Evolutionary conservation across 352 stramenopile genomes (phyloP).

Genomic region (Aphanomyces astaci): DNA sequence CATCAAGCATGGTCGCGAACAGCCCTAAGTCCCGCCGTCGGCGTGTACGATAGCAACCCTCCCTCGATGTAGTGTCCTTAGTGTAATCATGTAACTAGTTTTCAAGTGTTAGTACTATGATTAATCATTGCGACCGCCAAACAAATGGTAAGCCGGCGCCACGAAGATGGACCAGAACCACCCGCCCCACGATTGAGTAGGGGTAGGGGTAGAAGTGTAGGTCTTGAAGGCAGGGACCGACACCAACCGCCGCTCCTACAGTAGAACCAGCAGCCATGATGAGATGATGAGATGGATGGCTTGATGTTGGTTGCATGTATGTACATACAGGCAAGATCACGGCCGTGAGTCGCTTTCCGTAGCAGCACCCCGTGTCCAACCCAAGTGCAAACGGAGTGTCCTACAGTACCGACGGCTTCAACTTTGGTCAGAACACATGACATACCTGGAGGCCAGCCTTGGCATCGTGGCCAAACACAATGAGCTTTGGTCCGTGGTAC

Average conservation of each 20-base stretch:
- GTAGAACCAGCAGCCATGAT: too few species aligned
- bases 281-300: too few species aligned
- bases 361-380: constrained; percentile 88
- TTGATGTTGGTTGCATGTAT: too few species aligned
- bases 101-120: too few species aligned
- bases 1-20: constrained; percentile 81
- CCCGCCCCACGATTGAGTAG: not conserved
- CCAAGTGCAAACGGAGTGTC: constrained; percentile 83
- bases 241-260: constrained; percentile 14
- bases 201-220: too few species aligned
- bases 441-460: constrained; percentile 65
- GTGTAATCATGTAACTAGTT: too few species aligned
- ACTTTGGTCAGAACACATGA: not conserved
- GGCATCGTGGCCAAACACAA: constrained; percentile 91
- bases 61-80: too few species aligned
- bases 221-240: constrained; percentile 14
- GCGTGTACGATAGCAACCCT: too few species aligned
- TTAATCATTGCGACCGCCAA: too few species aligned
- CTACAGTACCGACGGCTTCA: constrained; percentile 27
- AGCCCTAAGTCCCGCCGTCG: too few species aligned
- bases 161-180: not conserved
- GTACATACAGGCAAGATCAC: constrained; percentile 78
- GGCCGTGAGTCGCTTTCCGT: constrained; percentile 77
- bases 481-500: constrained; percentile 68
- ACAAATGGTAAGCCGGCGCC: too few species aligned